Evolutionary conservation across 192 early-diverging fungal genomes (phyloP), one percentile per base, ranked within the genome.

Genomic region (Paraglomus occultum): DNA sequence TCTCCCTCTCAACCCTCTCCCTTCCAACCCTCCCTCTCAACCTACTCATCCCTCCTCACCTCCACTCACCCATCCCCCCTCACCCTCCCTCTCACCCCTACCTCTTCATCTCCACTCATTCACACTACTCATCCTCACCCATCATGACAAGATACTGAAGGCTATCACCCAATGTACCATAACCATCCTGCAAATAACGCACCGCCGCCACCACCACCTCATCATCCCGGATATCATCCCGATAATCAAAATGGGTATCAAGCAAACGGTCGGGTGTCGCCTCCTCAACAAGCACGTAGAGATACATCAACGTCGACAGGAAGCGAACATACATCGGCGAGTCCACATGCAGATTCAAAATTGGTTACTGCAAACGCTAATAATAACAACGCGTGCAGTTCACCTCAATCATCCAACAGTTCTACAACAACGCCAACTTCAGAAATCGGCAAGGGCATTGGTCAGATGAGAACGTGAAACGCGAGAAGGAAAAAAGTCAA

Each of bases 381-480:
- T 18, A 31, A 57, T 57, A 17, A 57, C 38, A 17, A 57, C 38
- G 1, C 18, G 38, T 57, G 18, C 10, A 57, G 20, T 11, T 57
- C 54, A 57, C 54, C 54, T 22, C 20, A 17, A 20, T 57, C 54
- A 57, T 31, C 17, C 38, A 11, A 11, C 1, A 20, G 54, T 22
- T 31, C 18, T 57, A 57, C 54, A 57, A 57, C 54, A 17, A 73
- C 72, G 38, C 72, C 72, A 44, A 73, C 54, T 22, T 57, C 64
- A 14, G 72, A 73, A 39, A 15, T 68, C 48, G 72, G 64, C 17
- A 73, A 73, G 60, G 55, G 43, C n/a, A n/a, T 68, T 64, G 54
- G 54, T 17, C 54, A 57, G 38, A 45, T 66, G 44, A 67, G 68
- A n/a, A 67, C 68, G 72, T 31, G 31, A 31, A 31, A n/a, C n/a